Evolutionary conservation across 1,139 yeast species (phyloP).

Genomic region (Protomyces gravidus): DNA sequence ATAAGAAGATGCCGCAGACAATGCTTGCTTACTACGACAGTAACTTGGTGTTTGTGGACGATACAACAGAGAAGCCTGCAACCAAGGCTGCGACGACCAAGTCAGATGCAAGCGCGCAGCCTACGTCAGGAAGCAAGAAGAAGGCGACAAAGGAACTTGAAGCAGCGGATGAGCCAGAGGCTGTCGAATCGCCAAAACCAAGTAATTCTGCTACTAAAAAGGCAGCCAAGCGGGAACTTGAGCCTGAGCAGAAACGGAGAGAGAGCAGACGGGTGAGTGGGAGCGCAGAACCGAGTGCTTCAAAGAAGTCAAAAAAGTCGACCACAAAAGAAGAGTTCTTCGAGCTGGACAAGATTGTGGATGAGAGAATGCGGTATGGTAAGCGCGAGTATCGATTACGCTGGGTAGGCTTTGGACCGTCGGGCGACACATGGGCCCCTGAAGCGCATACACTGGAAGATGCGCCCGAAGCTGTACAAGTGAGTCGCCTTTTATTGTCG

Average conservation of each 20-base stretch:
- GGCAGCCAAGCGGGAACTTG: background rate
- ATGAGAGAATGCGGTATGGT: background rate
- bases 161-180: background rate
- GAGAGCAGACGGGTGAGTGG: background rate
- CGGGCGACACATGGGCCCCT: background rate
- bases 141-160: background rate
- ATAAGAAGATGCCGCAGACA: background rate
- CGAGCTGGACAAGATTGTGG: slow-evolving; percentile 1
- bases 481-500: background rate
- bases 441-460: background rate
- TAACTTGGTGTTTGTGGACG: background rate
- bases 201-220: background rate
- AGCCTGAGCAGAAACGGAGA: background rate
- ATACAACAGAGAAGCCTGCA: background rate
- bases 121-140: background rate
- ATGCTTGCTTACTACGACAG: background rate
- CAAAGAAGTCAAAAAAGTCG: background rate
- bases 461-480: background rate
- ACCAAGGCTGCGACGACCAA: no score
- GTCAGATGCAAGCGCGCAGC: no score
- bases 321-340: background rate
- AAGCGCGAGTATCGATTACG: background rate
- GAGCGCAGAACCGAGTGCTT: background rate
- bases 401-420: background rate
- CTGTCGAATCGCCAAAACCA: background rate